Evolutionary conservation across 1,284 basidiomycete genomes (phyloP), one percentile per base, ranked within the genome.

Genomic region (Fistulinella staudtii): DNA sequence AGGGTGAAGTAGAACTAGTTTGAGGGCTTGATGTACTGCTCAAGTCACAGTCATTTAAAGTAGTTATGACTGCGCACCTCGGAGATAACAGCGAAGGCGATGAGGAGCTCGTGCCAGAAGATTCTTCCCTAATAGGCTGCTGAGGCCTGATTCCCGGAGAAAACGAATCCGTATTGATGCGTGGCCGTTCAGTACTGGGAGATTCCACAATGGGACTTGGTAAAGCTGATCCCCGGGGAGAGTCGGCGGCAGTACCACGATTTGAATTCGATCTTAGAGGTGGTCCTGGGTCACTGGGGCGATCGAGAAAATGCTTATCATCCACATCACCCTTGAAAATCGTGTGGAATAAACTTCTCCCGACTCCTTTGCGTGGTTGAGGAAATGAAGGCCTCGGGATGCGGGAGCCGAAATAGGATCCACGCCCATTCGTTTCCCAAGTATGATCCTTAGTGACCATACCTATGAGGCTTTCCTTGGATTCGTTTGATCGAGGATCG

Each of bases 381-480:
- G 38, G 14, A 25, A 37, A 13, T 18, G 6, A 20, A 3, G 23
- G 3, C 22, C 15, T 39, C 22, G 18, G 45, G 13, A 49, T 44
- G 1, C 14, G 24, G 13, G 47, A 46, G 5, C 52, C 61, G 27
- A 55, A 57, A 42, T 57, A 57, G 27, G 30, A 41, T 5, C 47
- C 58, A 4, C 4, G 22, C 0, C n/a, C 15, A 25, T 39, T 17
- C 5, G 35, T 23, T 27, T 38, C 7, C 61, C 54, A 60, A 21
- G 1, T 11, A 43, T 28, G 35, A 18, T 33, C n/a, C 20, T 2
- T 39, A n/a, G 47, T 35, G 27, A 59, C 44, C 27, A 58, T 14
- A n/a, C 46, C 30, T 11, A 36, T 13, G 10, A 59, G 57, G 17
- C n/a, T 49, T 29, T 33, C 5, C 35, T 20, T 50, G 31, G 49